Base-by-base conservation (phyloP, 2,329 filamentous ascomycete species). In the Cladosporium sp. region DNA sequence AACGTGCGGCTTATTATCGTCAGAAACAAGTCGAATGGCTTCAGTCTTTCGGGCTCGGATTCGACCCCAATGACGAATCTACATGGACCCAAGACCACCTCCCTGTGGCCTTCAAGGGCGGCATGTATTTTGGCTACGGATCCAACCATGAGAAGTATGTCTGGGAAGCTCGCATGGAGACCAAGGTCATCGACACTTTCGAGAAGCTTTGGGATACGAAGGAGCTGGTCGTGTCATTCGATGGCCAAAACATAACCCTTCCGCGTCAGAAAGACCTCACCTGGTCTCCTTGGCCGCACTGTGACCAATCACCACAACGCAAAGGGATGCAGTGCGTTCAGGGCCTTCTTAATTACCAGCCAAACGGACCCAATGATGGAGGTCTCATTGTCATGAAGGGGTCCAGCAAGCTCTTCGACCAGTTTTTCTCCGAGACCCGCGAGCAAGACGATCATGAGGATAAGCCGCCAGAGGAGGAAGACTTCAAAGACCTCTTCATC, bases 371-470 rank as follows among this genome's bases (percentile, higher is more conserved):
- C 1, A 64, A 74, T 2, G 75, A 78, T 48, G 74, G 74, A 13
- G 74, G 73, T 1, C 56, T 78, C 7, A 66, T 77, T 30, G 56
- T 75, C 4, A 70, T 75, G 65, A 69, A 70, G 24, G 73, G 73
- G 3, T 70, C 68, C 5, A 56, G 64, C 7, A 70, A 69, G 38
- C 61, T 75, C 1, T 70, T 67, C 40, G 67, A 75, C 39, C 63
- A 74, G 54, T 77, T 74, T 65, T 76, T 75, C 57, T 60, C 64
- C 2, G 61, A 70, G 50, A 65, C 68, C 50, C 40, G 56, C 20
- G 53, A 58, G 36, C 56, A 58, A 39, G 55, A 57, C 37, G 61
- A 59, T 47, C 60, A 60, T 52, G 60, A 65, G 41, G 64, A 65
- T 52, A 64, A 65, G 9, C 62, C 61, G 12, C 62, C 66, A 6